A percentile compares a stretch with the other conserved stretches of the same genome.
Conservation (phyloP, 768 basidiomycete genomes). For the Collybia nuda region DNA sequence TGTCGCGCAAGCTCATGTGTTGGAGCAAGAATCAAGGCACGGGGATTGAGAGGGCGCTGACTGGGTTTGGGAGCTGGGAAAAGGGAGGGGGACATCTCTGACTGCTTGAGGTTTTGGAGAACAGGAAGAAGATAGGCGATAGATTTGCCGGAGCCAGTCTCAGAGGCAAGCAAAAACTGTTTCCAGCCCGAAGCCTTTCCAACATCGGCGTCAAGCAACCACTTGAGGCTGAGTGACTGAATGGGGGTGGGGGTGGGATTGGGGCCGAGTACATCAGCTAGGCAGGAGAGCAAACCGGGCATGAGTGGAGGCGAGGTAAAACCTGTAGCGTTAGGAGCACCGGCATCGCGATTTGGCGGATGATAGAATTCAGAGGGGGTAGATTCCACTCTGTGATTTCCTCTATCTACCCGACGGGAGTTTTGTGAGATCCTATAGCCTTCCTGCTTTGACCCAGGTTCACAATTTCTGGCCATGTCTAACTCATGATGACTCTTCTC, state of each 20-base stretch:
- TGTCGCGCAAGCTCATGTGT: slow-evolving; percentile 90
- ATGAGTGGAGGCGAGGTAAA: slow-evolving; percentile 75
- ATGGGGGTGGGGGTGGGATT: slow-evolving; percentile 69
- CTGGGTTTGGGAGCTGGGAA: slow-evolving; percentile 9
- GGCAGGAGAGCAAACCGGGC: slow-evolving; percentile 57
- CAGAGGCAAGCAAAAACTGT: slow-evolving; percentile 75
- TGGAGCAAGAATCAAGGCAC: slow-evolving; percentile 80
- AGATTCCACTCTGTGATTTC: neutral
- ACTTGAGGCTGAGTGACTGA: slow-evolving; percentile 72
- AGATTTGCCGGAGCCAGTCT: slow-evolving; percentile 92
- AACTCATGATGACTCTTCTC: neutral
- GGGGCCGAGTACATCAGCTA: slow-evolving; percentile 58
- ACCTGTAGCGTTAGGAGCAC: slow-evolving; percentile 25
- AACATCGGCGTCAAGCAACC: slow-evolving; percentile 42
- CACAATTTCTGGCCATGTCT: neutral
- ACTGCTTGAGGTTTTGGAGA: slow-evolving; percentile 72
- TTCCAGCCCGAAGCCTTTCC: slow-evolving; percentile 29
- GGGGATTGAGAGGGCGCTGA: slow-evolving; percentile 53
- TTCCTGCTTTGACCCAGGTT: neutral
- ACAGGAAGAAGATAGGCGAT: slow-evolving; percentile 88
- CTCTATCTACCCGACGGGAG: neutral
- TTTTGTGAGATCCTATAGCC: neutral
- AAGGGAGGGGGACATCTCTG: slow-evolving; percentile 39
- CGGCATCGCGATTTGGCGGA: slow-evolving; percentile 1
- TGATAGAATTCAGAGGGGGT: slow-evolving; percentile 9